Evolutionary conservation across 1,139 yeast species (phyloP), one percentile per base, ranked within the genome.

Genomic region (Debaryomyces singareniensis): DNA sequence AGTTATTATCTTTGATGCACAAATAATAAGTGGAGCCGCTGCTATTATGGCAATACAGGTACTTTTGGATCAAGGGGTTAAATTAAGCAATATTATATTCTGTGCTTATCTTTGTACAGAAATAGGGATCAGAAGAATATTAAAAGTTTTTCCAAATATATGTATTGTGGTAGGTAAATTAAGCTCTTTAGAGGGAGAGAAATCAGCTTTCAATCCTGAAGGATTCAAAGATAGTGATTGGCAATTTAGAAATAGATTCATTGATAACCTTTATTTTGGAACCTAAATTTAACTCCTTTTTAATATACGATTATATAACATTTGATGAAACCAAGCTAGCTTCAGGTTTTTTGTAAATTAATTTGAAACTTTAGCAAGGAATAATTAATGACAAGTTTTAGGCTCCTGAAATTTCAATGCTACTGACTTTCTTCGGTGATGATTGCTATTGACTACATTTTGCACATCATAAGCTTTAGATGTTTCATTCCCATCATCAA

Each of bases 1-100:
- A 40, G 75, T 85, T 1, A 55, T 91, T 23, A 57, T 91, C 28
- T 73, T 85, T 47, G 97, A 91, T 49, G 83, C 95, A 0, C 96
- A 89, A 51, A 68, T 86, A 29, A 80, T 86, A 15, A 80, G 95
- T 27, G 98, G 97, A 2, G 95, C 96, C 0, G 95, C 95, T 0
- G 79, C 89, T 3, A 83, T 86, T 29, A 91, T 91, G 97, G 95
- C 96, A 0, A 75, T 86, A 27, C 93, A 87, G 44, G 89, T 91
- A 4, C 61, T 91, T 34, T 44, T 83, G 12, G 97, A 91, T 50
- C 95, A 89, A 50, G 81, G 79, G 12, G 79, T 84, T n/a, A 45
- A 52, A 5, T 69, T 73, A 31, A 59, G 68, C 25, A 71, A 83
- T 40, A 83, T 91, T 25, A 68, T 80, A 3, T 65, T 87, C 31